Base-by-base conservation (phyloP, 768 basidiomycete species). In the Candolleomyces efflorescens region DNA sequence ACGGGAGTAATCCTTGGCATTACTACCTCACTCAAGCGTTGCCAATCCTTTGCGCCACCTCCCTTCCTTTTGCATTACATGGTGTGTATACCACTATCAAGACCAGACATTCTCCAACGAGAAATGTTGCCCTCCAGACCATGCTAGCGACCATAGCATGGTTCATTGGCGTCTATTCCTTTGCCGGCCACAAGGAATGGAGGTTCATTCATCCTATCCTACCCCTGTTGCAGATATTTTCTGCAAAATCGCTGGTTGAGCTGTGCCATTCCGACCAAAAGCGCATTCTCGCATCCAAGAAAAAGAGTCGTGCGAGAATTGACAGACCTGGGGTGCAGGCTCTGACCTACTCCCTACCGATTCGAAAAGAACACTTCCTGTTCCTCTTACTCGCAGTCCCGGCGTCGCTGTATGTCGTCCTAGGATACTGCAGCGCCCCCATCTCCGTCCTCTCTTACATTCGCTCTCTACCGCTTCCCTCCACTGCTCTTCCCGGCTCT, bases 151-250 rank as follows among this genome's bases (percentile, higher is more conserved):
- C 78, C 23, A 62, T 88, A 1, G 60, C 73, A 18, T 92, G 90
- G 87, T 85, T 88, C 0, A 68, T 87, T 27, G 64, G 66, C 2
- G 68, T 89, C 5, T 94, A 92, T 68, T 98, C 96, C 7, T 60
- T 89, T 3, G 79, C 90, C 1, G 87, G 89, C 1, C 97, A 99
- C 75, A 98, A 98, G 65, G 97, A 99, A 77, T 98, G 94, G 94
- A 81, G 97, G 7, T 98, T 99, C 74, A 75, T 98, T 6, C 95
- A 98, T 62, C 94, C 96, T 0, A 69, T 98, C 18, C 77, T 98
- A 3, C 95, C 97, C 0, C 71, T 93, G 27, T 73, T 96, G 41
- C 87, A 97, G 63, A 62, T 94, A 20, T 79, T 97, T 59, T 89
- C 90, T 11, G 78, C 92, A 0, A 84, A 84, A 60, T 84, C 90